Evolutionary conservation across 805 yeast genomes (phyloP).

Genomic region (Wickerhamomyces hampshirensis): DNA sequence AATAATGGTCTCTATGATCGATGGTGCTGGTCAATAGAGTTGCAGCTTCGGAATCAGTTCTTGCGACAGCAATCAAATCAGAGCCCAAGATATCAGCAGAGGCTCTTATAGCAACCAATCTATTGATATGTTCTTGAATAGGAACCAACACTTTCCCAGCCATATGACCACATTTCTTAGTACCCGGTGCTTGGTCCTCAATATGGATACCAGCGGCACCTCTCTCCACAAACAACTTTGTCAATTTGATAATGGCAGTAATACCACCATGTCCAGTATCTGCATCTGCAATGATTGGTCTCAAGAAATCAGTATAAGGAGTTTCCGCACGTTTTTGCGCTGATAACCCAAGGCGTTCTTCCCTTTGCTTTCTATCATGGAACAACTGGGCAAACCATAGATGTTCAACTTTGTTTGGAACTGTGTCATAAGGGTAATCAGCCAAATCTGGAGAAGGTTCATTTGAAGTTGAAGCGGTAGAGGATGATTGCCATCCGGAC

Average conservation of each 20-base stretch:
- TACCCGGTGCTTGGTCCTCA: constrained; percentile 98
- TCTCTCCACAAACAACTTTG: constrained; percentile 92
- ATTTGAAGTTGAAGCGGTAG: constrained; percentile 94
- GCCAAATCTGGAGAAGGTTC: constrained; percentile 99
- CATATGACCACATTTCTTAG: constrained; percentile 99
- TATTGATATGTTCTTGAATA: constrained; percentile 93
- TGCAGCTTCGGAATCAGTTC: constrained; percentile 98
- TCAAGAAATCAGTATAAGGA: constrained; percentile 77
- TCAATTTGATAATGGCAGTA: constrained; percentile 91
- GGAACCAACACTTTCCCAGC: constrained; percentile 98
- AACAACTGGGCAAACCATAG: constrained; percentile 93
- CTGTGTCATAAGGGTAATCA: constrained; percentile 98
- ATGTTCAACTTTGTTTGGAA: constrained; percentile 97
- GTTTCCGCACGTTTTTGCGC: constrained; percentile 63
- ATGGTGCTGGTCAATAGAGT: constrained; percentile 90
- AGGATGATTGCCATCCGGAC: constrained; percentile 98
- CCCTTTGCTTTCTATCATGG: constrained; percentile 96
- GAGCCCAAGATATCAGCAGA: constrained; percentile 92
- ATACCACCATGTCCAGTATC: constrained; percentile 99
- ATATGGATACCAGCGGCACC: constrained; percentile 99
- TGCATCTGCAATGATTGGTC: constrained; percentile 96
- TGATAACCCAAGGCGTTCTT: constrained; percentile 49
- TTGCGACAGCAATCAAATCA: constrained; percentile 81
- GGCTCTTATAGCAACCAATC: constrained; percentile 90
- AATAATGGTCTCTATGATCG: constrained; percentile 92